Base-by-base conservation (phyloP, 768 basidiomycete species). In the Dendrothele bispora region DNA sequence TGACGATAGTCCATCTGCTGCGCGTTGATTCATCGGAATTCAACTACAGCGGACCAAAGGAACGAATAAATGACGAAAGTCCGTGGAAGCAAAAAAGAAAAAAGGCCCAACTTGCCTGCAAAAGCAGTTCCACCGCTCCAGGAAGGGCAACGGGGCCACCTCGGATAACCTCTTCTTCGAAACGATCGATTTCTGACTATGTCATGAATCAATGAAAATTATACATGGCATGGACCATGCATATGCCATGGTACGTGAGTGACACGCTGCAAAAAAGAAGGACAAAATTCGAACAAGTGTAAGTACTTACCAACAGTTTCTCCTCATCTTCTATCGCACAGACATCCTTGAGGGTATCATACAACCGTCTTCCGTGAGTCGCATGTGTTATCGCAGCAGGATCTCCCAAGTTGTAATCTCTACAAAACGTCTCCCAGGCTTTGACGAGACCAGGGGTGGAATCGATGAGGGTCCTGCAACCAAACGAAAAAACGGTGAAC, bases 381-480 rank as follows among this genome's bases (percentile, higher is more conserved):
- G 77, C 70, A 54, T 83, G 78, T 4, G 78, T 76, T 15, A 84
- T 66, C 11, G 60, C 57, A 14, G 65, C 52, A 30, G 71, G 68
- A 53, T 77, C 75, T 1, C 77, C 76, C 25, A 84, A 70, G 56
- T 67, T 62, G 52, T 90, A 90, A 48, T 86, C 76, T 34, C 66
- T 70, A 32, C 77, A 73, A 60, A 90, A 93, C 37, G 69, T 79
- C 41, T 78, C 70, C 91, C 91, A 94, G 7, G 88, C 86, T 50
- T 77, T 77, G 42, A 82, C 54, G n/a, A 92, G 86, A 4, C 90
- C 91, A 1, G 88, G 88, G 4, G 90, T 92, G 2, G 89, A 91
- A 66, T 92, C 89, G 58, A 87, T 79, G 49, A 86, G 74, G 5
- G 86, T 89, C 34, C 86, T 88, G 58, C 11, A 26, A 39, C 43